phyloP scores from a whole-genome alignment of 805 yeast genomes.

The Hanseniaspora clermontiae region DNA sequence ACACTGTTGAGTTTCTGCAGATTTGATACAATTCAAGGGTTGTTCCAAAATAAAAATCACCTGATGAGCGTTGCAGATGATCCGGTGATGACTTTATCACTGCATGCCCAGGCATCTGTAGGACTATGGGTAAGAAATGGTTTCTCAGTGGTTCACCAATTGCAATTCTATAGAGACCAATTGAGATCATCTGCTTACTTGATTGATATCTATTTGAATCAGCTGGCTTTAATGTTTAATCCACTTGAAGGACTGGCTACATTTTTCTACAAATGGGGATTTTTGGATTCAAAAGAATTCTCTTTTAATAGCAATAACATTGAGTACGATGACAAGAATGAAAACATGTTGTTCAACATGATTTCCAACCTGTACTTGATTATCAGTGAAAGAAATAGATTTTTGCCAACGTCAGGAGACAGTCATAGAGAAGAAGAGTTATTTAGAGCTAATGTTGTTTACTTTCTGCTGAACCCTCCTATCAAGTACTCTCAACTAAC shows the following conservation, averaged over 20 bases:
- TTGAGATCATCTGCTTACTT: conserved; percentile 44
- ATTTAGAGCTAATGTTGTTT: conserved; percentile 35
- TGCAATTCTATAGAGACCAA: conserved; percentile 38
- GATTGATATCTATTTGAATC: conserved; percentile 65
- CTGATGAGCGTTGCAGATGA: conserved; percentile 42
- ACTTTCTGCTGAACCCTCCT: conserved; percentile 41
- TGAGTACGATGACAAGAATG: conserved; percentile 36
- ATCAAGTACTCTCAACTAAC: conserved; percentile 41
- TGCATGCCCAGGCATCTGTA: conserved; percentile 46
- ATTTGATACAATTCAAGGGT: conserved; percentile 18
- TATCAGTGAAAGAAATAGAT: conserved; percentile 54
- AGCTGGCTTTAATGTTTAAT: conserved; percentile 44
- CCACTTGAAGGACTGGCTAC: conserved; percentile 44
- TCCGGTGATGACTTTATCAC: conserved; percentile 46
- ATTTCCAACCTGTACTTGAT: conserved; percentile 56
- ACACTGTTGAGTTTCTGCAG: conserved; percentile 25
- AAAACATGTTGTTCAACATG: conserved; percentile 67
- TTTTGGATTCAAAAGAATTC: conserved; percentile 38
- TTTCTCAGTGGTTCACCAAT: conserved; percentile 37
- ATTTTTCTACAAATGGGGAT: conserved; percentile 48
- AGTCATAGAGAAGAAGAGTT: conserved; percentile 25
- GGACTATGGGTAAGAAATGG: conserved; percentile 74
- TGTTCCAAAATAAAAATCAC: conserved; percentile 24
- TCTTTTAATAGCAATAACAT: conserved; percentile 30
- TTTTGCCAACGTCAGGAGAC: conserved; percentile 32